A percentile compares a stretch with the other conserved stretches of the same genome.
phyloP scores from a whole-genome alignment of 225 moss, liverwort and hornwort species.

The Physcomitrellopsis africana region DNA sequence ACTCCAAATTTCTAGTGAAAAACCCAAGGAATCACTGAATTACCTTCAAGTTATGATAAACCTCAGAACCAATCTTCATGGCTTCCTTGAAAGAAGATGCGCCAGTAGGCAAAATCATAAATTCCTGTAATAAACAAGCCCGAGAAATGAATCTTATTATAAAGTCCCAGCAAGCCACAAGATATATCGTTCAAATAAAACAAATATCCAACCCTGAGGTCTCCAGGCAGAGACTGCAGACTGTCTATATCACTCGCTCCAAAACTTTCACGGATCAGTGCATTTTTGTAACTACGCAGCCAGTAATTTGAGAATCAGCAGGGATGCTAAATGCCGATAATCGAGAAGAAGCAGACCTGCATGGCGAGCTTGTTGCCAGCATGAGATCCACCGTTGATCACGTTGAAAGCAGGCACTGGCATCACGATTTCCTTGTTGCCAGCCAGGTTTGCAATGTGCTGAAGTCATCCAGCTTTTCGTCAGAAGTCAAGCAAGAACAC shows the following conservation, averaged over 20 bases:
- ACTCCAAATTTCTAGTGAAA: no score
- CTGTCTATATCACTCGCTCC: neutral
- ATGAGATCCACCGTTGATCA: conserved; percentile 73
- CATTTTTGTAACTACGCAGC: no score
- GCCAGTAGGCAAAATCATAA: conserved; percentile 66
- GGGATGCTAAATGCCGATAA: neutral
- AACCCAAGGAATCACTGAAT: neutral
- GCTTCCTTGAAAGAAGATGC: conserved; percentile 62
- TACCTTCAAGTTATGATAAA: conserved; percentile 66
- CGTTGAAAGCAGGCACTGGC: conserved; percentile 71
- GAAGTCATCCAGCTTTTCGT: conserved; percentile 22
- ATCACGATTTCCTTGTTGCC: conserved; percentile 60
- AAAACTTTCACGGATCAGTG: neutral
- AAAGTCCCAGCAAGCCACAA: neutral
- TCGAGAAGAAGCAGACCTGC: conserved; percentile 40
- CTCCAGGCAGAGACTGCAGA: neutral
- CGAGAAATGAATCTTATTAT: no score
- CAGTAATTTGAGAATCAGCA: no score
- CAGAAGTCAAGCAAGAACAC: neutral
- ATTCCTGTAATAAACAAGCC: conserved; percentile 38
- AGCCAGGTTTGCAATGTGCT: conserved; percentile 73
- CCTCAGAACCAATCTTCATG: conserved; percentile 59
- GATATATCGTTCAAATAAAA: no score
- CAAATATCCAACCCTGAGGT: no score
- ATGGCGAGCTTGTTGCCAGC: conserved; percentile 75